Evolutionary conservation across 805 yeast genomes (phyloP), one percentile per base, ranked within the genome.

Genomic region (Candida succiphila): DNA sequence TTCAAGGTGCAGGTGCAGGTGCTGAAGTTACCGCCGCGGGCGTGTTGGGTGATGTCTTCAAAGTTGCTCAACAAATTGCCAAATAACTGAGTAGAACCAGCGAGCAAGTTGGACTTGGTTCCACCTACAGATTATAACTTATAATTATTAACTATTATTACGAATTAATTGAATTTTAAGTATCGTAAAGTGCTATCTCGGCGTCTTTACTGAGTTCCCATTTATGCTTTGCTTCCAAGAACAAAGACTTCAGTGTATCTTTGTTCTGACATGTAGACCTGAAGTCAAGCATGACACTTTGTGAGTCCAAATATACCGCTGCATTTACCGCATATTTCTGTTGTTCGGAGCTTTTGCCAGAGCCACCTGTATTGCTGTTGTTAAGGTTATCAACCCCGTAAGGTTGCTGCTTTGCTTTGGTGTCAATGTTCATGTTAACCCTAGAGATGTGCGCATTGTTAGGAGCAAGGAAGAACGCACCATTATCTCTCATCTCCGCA

Each of bases 1-100:
- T 92, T 49, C 98, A 92, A 69, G 99, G 99, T 62, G 98, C 99
- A 22, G 99, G 94, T 51, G 78, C 79, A 48, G 92, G 94, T 43
- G 77, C 78, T 34, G 79, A 71, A 25, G 77, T 72, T 30, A 73
- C 79, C 33, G 78, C 79, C 28, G 56, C 56, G 49, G 99, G 98
- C 60, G 96, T 92, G 29, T 71, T 92, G 45, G 95, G 94, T 34
- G 99, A 92, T 56, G 78, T 84, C 25, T 72, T 92, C 54, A 92
- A 86, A 68, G 78, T 86, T 47, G 95, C 94, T 29, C 87, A 88
- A 63, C 78, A 95, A 67, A 59, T 85, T 34, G 79, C 78, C 32
- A 53, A n/a, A n/a, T n/a, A n/a, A n/a, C n/a, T n/a, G n/a, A n/a
- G n/a, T n/a, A n/a, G n/a, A n/a, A n/a, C n/a, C n/a, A n/a, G n/a